Evolutionary conservation across 208 protist genomes (phyloP), one percentile per base, ranked within the genome.

Genomic region (Acanthamoeba divionensis): DNA sequence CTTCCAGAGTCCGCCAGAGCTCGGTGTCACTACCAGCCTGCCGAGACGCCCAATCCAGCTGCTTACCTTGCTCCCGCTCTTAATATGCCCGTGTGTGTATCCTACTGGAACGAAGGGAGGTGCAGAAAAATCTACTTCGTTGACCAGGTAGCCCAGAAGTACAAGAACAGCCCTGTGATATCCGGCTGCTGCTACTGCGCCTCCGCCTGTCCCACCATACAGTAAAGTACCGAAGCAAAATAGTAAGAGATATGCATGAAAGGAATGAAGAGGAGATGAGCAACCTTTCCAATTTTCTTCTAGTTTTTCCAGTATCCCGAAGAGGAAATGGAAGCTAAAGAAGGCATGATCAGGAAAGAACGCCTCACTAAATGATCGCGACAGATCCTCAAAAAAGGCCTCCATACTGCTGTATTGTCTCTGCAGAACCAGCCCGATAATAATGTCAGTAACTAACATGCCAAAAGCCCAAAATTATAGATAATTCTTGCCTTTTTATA

Each of bases 111-210:
- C 18, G 18, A 57, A 57, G 52, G 24, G 2, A 8, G 60, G n/a
- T 4, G 8, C n/a, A 75, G 41, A 80, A 24, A 83, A 29, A 38
- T 83, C 73, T 15, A 83, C 31, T 52, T 83, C 73, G 4, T 47
- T 29, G 4, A 52, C 47, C 50, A 83, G 48, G 26, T 62, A 83
- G 73, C 73, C 50, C 0, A 83, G 73, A 38, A 83, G 73, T 15
- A 83, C 73, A 29, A 83, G 73, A 29, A 83, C 73, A 2, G 73
- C 73, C 48, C 63, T 83, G 48, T 83, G 73, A 36, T 83, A 83
- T 29, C 73, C 73, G 15, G 48, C 73, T 2, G 73, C 73, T 10
- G 73, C 47, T 15, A 83, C 73, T 15, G 73, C 73, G 26, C 73
- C 33, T 7, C 73, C 73, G 13, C 73, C 67, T 77, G 65, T 44